These are phyloP conservation scores for Carex arenaria DNA, from an alignment of 202 grass and related monocot species.

Conservation along the genomic window DNA sequence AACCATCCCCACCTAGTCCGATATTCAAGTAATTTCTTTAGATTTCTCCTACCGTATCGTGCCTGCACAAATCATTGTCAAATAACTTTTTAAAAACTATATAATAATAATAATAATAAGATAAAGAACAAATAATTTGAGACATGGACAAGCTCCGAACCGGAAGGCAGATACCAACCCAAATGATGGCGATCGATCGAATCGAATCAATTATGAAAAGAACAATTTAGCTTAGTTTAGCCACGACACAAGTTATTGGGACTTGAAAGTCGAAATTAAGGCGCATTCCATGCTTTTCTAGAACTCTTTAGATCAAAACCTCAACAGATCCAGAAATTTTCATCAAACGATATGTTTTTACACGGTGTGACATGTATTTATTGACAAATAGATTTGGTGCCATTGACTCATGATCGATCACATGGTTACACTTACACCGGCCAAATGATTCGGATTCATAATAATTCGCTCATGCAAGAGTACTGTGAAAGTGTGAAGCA, in stretches of 20 bases:
- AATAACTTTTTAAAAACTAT: background rate
- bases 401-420: background rate
- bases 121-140: too few species aligned
- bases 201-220: constrained; percentile 15
- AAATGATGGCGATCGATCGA: constrained; percentile 2
- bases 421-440: too few species aligned
- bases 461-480: too few species aligned
- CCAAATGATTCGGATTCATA: too few species aligned
- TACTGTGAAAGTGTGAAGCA: too few species aligned
- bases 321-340: background rate
- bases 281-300: background rate
- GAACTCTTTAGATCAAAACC: background rate
- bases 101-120: background rate
- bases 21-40: background rate
- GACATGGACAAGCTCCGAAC: too few species aligned
- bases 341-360: too few species aligned
- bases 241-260: background rate
- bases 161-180: background rate
- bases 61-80: background rate
- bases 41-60: background rate
- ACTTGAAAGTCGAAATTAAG: background rate
- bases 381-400: background rate
- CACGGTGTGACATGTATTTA: too few species aligned
- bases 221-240: background rate
- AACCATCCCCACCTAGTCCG: background rate